A percentile compares a stretch with the other conserved stretches of the same genome.
These are phyloP conservation scores for Mortierella sp. DNA, from an alignment of 371 early-diverging fungal genomes.

Conservation along the genomic window DNA sequence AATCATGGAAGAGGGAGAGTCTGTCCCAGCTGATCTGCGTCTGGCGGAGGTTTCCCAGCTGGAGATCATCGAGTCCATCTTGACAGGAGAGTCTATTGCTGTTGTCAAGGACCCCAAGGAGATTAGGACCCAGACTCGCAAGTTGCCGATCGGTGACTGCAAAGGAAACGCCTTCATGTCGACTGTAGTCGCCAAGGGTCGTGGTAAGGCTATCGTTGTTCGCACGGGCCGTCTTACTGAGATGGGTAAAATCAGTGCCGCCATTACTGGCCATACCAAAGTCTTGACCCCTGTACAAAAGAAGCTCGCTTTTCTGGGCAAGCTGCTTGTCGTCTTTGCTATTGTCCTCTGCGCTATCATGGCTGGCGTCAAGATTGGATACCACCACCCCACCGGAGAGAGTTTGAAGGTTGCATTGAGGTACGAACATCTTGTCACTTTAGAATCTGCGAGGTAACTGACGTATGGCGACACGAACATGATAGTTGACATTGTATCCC, in stretches of 20 bases:
- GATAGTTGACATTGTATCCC: slow-evolving; percentile 65
- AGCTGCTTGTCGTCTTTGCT: slow-evolving; percentile 69
- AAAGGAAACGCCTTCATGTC: slow-evolving; percentile 90
- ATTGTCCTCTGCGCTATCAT: slow-evolving; percentile 83
- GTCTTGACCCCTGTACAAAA: slow-evolving; percentile 83
- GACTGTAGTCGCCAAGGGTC: slow-evolving; percentile 83
- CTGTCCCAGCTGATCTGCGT: slow-evolving; percentile 81
- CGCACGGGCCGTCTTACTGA: slow-evolving; percentile 84
- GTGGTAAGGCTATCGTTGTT: slow-evolving; percentile 87
- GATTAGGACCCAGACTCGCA: slow-evolving; percentile 68
- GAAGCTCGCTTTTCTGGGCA: slow-evolving; percentile 76
- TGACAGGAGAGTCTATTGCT: slow-evolving; percentile 84
- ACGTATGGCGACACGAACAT: slow-evolving; percentile 64
- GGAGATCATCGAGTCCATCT: slow-evolving; percentile 80
- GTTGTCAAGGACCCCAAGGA: slow-evolving; percentile 70
- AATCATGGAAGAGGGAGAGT: slow-evolving; percentile 76
- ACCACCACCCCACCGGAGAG: slow-evolving; percentile 63
- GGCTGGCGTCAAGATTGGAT: slow-evolving; percentile 85
- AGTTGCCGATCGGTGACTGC: slow-evolving; percentile 87
- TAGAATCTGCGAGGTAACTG: slow-evolving; percentile 59
- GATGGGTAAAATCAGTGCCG: slow-evolving; percentile 83
- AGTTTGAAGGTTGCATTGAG: slow-evolving; percentile 65
- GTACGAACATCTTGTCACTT: slow-evolving; percentile 44
- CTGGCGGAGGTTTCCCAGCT: slow-evolving; percentile 80
- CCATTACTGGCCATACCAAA: slow-evolving; percentile 71